phyloP scores from a whole-genome alignment of 1,284 basidiomycete genomes.

The Moesziomyces antarcticus region DNA sequence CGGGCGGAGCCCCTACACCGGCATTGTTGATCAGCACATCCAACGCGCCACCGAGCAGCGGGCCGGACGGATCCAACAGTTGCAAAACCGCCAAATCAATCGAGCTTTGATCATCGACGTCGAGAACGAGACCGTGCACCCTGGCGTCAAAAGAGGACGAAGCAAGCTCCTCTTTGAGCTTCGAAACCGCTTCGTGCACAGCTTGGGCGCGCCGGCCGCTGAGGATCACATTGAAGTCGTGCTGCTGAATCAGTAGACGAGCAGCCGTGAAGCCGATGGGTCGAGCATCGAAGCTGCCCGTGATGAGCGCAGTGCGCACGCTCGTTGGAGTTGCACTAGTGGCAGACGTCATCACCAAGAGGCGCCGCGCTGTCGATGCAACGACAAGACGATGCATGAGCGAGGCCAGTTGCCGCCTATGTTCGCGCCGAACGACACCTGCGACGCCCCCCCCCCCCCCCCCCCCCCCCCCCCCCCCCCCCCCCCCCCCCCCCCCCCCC shows the following conservation, averaged over 20 bases:
- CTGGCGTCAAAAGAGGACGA: neutral
- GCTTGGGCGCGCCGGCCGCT: slow-evolving; percentile 8
- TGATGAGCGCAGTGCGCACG: slow-evolving; percentile 12
- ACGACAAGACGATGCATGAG: too few relatives aligned
- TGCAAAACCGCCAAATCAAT: slow-evolving; percentile 8
- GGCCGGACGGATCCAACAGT: slow-evolving; percentile 2
- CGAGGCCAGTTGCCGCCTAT: too few relatives aligned
- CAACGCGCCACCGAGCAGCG: slow-evolving; percentile 5
- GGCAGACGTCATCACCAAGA: too few relatives aligned
- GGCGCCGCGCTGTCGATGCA: too few relatives aligned
- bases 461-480: too few relatives aligned
- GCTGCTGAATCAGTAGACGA: slow-evolving; percentile 2
- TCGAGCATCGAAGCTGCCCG: slow-evolving; percentile 13
- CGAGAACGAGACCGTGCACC: slow-evolving; percentile 5
- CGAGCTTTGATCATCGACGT: slow-evolving; percentile 9
- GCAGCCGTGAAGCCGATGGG: slow-evolving; percentile 23
- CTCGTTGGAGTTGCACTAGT: too few relatives aligned
- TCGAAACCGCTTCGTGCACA: neutral
- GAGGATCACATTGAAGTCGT: slow-evolving; percentile 11
- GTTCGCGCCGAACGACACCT: too few relatives aligned
- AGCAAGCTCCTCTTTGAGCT: slow-evolving; percentile 1
- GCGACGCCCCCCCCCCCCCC: too few relatives aligned
- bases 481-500: too few relatives aligned
- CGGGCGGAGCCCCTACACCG: slow-evolving; percentile 20
- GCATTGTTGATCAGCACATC: slow-evolving; percentile 43